A percentile compares a stretch with the other conserved stretches of the same genome.
Conservation (phyloP, 495 filamentous ascomycete species). For the Barbatosphaeria neglecta region DNA sequence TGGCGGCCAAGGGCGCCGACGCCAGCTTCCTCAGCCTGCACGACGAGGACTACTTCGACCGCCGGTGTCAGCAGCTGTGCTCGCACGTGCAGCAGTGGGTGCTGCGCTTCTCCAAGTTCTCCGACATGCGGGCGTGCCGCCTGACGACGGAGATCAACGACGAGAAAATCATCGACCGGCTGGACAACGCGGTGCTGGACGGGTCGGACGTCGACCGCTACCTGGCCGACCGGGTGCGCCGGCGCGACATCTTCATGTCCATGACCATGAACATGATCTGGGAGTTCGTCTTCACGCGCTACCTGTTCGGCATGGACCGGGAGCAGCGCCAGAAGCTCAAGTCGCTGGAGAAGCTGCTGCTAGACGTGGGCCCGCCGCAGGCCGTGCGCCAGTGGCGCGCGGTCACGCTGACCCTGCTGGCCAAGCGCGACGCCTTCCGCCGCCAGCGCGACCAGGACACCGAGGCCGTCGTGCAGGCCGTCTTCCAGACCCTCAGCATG, state of each 20-base stretch:
- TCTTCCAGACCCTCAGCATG: slow-evolving; percentile 63
- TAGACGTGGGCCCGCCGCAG: slow-evolving; percentile 67
- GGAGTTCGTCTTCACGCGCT: slow-evolving; percentile 95
- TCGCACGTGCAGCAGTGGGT: slow-evolving; percentile 94
- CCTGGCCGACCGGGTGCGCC: slow-evolving; percentile 70
- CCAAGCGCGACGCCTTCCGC: slow-evolving; percentile 60
- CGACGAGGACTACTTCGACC: slow-evolving; percentile 90
- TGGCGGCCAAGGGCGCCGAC: slow-evolving; percentile 51
- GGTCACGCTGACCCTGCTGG: slow-evolving; percentile 78
- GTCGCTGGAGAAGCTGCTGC: slow-evolving; percentile 77
- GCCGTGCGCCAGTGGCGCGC: slow-evolving; percentile 95
- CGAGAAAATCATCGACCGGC: slow-evolving; percentile 79
- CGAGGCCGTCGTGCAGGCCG: slow-evolving; percentile 76
- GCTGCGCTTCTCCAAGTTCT: slow-evolving; percentile 90
- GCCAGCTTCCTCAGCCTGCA: slow-evolving; percentile 66
- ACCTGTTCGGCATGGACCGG: slow-evolving; percentile 94
- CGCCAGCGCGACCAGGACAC: slow-evolving; percentile 72
- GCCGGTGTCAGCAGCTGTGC: slow-evolving; percentile 86
- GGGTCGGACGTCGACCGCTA: slow-evolving; percentile 81
- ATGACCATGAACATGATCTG: slow-evolving; percentile 97
- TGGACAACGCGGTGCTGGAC: slow-evolving; percentile 89
- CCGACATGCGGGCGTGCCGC: slow-evolving; percentile 74
- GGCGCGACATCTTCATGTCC: slow-evolving; percentile 91
- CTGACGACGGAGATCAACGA: slow-evolving; percentile 69
- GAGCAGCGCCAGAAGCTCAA: slow-evolving; percentile 97